Base-by-base conservation (phyloP, 2,329 filamentous ascomycete species). In the Emergomyces pasteurianus region DNA sequence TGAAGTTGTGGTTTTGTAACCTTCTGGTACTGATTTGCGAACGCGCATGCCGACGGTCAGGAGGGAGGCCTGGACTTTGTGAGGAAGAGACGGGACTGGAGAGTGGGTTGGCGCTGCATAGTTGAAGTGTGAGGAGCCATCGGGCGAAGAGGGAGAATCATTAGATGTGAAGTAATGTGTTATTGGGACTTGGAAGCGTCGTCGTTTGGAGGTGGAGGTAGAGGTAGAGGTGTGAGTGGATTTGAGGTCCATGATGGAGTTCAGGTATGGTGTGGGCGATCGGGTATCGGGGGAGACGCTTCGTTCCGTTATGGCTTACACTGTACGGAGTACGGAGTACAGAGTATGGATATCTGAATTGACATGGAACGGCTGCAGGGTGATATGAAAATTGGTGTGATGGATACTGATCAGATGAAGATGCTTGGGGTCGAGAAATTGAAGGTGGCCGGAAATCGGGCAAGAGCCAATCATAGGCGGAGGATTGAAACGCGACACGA, bases 1-100 rank as follows among this genome's bases (percentile, higher is more conserved):
- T 56, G 64, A 68, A 67, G 66, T 58, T 78, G 66, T 58, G 36
- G 89, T 95, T 78, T 95, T 95, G 81, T 96, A 96, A 62, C 92
- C 92, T 72, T 96, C 92, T 0, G 90, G 88, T 8, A 97, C 88
- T 12, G 89, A 89, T 77, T 97, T 97, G 71, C 92, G 88, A 58
- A 97, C 83, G 28, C 92, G 87, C 91, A 96, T 96, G 68, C 92
- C 92, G 65, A 97, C 92, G 68, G 83, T 89, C 49, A 96, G 80
- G n/a, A 97, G 85, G 64, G 88, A 88, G 42, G 91, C 82, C 74
- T 96, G 90, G 38, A 95, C 80, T 8, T 79, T 79, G 28, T 80
- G 74, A 1, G 89, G 85, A 16, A 92, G 78, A 3, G 72, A 67
- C 3, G 84, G 83, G 18, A 78, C 74, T 10, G 66, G 72, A 60